Percentiles rank a stretch among this genome's conserved stretches.
phyloP scores from a whole-genome alignment of 2,329 filamentous ascomycete species.

The Colletotrichum orchidophilum region DNA sequence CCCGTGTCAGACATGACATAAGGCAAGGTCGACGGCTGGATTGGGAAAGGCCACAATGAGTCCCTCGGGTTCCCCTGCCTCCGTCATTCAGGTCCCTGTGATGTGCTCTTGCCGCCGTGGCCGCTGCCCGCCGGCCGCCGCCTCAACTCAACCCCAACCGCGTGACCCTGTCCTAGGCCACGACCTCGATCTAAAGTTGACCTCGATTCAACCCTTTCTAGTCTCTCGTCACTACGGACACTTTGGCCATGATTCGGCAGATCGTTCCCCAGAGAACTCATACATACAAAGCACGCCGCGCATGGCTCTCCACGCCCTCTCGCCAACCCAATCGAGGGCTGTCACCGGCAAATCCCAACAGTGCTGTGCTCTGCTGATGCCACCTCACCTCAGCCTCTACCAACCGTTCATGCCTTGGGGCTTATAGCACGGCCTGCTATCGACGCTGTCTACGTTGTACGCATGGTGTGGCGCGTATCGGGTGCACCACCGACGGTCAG shows the following conservation, averaged over 20 bases:
- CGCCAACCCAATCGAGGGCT: conserved; percentile 1
- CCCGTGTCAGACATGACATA: not conserved
- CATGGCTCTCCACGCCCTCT: conserved; percentile 7
- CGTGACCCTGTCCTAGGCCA: not conserved
- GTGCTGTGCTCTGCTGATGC: conserved; percentile 6
- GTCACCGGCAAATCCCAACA: conserved; percentile 4
- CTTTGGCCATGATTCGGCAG: not conserved
- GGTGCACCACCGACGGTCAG: conserved; percentile 20
- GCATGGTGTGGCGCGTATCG: conserved; percentile 20
- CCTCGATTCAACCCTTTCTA: not conserved
- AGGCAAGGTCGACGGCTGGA: not conserved
- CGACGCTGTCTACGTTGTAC: not conserved
- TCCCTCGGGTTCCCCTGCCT: not conserved
- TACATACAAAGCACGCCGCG: not conserved
- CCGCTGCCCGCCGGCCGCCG: not conserved
- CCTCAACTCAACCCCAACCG: not conserved
- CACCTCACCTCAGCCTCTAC: conserved; percentile 22
- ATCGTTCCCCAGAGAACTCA: not conserved
- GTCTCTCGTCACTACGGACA: not conserved
- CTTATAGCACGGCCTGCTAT: conserved; percentile 4
- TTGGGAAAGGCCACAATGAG: not conserved
- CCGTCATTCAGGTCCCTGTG: not conserved
- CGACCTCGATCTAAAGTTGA: conserved; percentile 17
- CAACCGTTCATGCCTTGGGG: conserved; percentile 15
- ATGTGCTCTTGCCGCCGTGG: conserved; percentile 18